phyloP scores from a whole-genome alignment of 148 eudicot species.

The Vaccinium darrowii region DNA sequence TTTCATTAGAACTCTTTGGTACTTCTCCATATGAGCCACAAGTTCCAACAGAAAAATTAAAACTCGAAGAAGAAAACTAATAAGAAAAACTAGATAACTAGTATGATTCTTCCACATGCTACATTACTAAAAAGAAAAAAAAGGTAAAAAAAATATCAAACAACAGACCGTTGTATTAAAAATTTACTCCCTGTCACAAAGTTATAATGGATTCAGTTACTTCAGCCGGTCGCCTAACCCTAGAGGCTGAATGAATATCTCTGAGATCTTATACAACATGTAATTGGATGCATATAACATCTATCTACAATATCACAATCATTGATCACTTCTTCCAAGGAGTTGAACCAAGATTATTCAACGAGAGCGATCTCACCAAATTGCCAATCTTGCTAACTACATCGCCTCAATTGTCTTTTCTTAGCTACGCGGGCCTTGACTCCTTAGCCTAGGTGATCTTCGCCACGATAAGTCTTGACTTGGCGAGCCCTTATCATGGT shows the following conservation, averaged over 20 bases:
- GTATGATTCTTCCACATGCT: too few species aligned
- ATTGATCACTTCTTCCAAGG: not conserved
- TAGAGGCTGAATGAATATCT: not conserved
- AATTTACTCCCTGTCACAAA: too few species aligned
- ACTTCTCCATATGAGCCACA: too few species aligned
- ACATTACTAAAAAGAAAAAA: too few species aligned
- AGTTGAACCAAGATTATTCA: not conserved
- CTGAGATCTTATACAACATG: not conserved
- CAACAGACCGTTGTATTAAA: too few species aligned
- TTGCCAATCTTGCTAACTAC: not conserved
- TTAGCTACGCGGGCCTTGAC: not conserved
- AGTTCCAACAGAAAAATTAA: too few species aligned
- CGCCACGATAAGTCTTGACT: not conserved
- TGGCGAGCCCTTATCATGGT: not conserved
- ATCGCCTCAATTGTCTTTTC: not conserved
- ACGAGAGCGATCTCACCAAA: not conserved
- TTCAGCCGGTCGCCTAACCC: not conserved
- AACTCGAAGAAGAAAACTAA: too few species aligned
- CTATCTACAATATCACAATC: not conserved
- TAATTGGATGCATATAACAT: not conserved
- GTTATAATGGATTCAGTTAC: not conserved
- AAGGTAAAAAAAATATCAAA: too few species aligned
- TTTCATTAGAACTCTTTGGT: too few species aligned
- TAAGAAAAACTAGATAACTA: too few species aligned
- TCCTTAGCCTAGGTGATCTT: not conserved